A percentile compares a stretch with the other conserved stretches of the same genome.
phyloP scores from a whole-genome alignment of 2,329 filamentous ascomycete genomes.

The Juglanconis oblonga region DNA sequence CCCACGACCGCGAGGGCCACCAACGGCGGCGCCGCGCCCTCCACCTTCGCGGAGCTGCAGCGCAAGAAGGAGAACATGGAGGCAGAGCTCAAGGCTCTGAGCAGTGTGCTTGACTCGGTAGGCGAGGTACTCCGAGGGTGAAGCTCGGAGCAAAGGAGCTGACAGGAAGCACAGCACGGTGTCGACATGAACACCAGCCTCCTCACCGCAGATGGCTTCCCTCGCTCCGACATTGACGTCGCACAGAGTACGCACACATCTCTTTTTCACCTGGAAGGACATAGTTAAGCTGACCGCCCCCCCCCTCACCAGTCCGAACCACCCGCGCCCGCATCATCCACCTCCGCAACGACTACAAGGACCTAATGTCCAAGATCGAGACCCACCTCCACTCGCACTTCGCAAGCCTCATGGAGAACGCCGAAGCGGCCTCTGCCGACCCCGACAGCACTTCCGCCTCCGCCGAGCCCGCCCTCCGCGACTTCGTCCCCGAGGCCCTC shows the following conservation, averaged over 20 bases:
- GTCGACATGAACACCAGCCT: slow-evolving; percentile 90
- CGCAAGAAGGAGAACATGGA: slow-evolving; percentile 82
- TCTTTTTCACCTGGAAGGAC: neutral
- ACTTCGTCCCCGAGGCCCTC: slow-evolving; percentile 32
- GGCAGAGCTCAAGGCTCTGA: slow-evolving; percentile 79
- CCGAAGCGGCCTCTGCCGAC: slow-evolving; percentile 27
- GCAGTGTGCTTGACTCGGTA: slow-evolving; percentile 86
- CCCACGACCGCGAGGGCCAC: slow-evolving; percentile 60
- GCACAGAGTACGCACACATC: slow-evolving; percentile 68
- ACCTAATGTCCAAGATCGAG: slow-evolving; percentile 80
- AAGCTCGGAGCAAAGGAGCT: neutral
- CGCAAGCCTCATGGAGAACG: slow-evolving; percentile 54
- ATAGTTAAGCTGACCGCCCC: slow-evolving; percentile 14
- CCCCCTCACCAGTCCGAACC: slow-evolving; percentile 67
- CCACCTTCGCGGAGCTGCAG: slow-evolving; percentile 77
- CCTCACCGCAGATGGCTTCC: slow-evolving; percentile 86
- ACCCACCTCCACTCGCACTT: slow-evolving; percentile 87
- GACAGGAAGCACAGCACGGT: slow-evolving; percentile 61
- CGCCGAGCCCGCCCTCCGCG: slow-evolving; percentile 25
- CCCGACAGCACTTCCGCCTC: slow-evolving; percentile 33
- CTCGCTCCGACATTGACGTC: slow-evolving; percentile 89
- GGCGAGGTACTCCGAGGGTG: neutral
- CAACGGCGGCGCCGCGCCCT: slow-evolving; percentile 60
- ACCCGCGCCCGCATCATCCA: slow-evolving; percentile 86
- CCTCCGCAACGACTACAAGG: slow-evolving; percentile 90